Conservation (phyloP, 2,329 filamentous ascomycete species). For the Monosporascus sp. region DNA sequence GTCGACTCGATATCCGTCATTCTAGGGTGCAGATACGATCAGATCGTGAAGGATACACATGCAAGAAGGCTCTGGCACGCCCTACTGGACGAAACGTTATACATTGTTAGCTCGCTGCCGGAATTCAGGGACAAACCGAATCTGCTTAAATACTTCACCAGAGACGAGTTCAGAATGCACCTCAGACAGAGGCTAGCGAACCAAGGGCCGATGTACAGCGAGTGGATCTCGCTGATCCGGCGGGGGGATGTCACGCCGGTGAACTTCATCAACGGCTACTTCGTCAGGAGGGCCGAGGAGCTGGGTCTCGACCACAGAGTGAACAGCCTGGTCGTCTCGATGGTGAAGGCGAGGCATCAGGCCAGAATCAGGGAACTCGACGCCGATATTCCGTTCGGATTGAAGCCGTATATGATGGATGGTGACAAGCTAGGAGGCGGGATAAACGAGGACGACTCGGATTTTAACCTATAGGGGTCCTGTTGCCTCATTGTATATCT, state of each 20-base stretch:
- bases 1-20: constrained; percentile 79
- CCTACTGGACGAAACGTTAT: constrained; percentile 68
- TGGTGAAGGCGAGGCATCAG: constrained; percentile 65
- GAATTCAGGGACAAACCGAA: constrained; percentile 62
- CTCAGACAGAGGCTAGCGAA: constrained; percentile 49
- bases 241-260: constrained; percentile 65
- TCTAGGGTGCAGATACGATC: constrained; percentile 69
- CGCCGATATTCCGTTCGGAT: constrained; percentile 14
- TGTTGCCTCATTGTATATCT: background rate
- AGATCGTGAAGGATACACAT: constrained; percentile 61
- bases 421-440: constrained; percentile 17
- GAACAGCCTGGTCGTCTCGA: constrained; percentile 66
- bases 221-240: constrained; percentile 63
- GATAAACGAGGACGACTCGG: constrained; percentile 5
- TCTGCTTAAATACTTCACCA: constrained; percentile 50
- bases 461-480: constrained; percentile 1
- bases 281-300: constrained; percentile 66
- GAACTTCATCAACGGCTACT: constrained; percentile 83
- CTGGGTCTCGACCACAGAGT: constrained; percentile 66
- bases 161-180: constrained; percentile 55
- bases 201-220: constrained; percentile 54
- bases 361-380: constrained; percentile 27
- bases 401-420: constrained; percentile 21
- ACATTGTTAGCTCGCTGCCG: constrained; percentile 67
- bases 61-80: constrained; percentile 62